Evolutionary conservation across 108 stramenopile genomes (phyloP), one percentile per base, ranked within the genome.

Genomic region (Parietichytrium sp.): DNA sequence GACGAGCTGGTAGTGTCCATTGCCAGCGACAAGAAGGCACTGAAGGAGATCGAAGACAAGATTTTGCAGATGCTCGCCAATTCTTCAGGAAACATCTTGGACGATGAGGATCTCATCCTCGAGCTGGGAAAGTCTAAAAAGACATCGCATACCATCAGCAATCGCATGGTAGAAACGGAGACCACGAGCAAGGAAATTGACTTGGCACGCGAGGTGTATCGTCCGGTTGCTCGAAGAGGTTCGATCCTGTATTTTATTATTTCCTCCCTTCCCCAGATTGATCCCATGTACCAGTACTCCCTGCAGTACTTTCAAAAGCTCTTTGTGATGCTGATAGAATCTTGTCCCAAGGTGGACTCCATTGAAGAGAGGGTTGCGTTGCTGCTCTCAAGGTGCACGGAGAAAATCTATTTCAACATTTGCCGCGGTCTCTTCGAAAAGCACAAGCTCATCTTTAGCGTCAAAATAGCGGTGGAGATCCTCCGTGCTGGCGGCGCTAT

Each of bases 281-380:
- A 90, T 54, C 87, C 88, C 12, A 90, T 90, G 89, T 90, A 90
- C 86, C 88, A 89, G 82, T 89, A 85, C 83, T 87, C 86, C 33
- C 85, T 89, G 49, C 88, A 88, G 83, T 88, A 83, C 50, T 89
- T 88, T 54, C 83, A 85, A 47, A 83, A 84, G 47, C 80, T 89
- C 4, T 89, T 88, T 54, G 78, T 80, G 29, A 49, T 83, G 79
- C 79, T 88, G 13, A 79, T 89, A 6, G 52, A 88, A 54, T 54
- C 51, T 20, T 53, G 84, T 0, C 86, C 78, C 20, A 52, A 85
- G 81, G 12, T 54, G 49, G 84, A 86, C 4, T 83, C 51, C 16
- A 52, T 89, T 20, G 55, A 83, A 31, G 26, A 47, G 15, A 80
- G 89, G 10, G 80, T 89, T 23, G 47, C 26, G n/a, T 80, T 88